Evolutionary conservation across 2,329 filamentous ascomycete species (phyloP).

Genomic region (Drechslera avenae): DNA sequence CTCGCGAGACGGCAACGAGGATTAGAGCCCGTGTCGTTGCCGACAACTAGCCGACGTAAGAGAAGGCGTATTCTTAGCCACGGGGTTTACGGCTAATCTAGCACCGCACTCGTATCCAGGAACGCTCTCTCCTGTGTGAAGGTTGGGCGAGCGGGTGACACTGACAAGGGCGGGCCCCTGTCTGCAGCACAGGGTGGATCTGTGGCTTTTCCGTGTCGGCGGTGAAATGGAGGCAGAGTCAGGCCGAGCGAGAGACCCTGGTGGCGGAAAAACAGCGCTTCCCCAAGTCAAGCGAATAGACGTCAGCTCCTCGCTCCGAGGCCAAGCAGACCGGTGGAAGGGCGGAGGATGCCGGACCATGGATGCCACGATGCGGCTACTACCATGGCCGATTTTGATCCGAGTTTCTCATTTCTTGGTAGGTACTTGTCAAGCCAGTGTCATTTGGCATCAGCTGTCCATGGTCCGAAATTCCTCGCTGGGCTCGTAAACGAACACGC

Average conservation of each 20-base stretch:
- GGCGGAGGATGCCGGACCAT: slow-evolving; percentile 15
- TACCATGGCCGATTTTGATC: slow-evolving; percentile 21
- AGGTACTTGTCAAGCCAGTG: slow-evolving; percentile 12
- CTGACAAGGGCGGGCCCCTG: slow-evolving; percentile 36
- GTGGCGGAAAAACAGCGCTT: slow-evolving; percentile 32
- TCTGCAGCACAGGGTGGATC: slow-evolving; percentile 24
- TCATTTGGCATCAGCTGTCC: slow-evolving; percentile 13
- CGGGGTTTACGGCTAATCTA: slow-evolving; percentile 23
- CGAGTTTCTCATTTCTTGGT: slow-evolving; percentile 18
- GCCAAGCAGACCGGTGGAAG: slow-evolving; percentile 24
- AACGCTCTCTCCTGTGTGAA: slow-evolving; percentile 28
- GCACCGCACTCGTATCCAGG: slow-evolving; percentile 24
- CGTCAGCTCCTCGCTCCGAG: slow-evolving; percentile 15
- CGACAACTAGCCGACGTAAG: background rate
- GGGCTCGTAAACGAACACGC: slow-evolving; percentile 11
- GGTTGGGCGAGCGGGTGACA: slow-evolving; percentile 33
- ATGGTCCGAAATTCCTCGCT: slow-evolving; percentile 16
- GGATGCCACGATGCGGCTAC: slow-evolving; percentile 8
- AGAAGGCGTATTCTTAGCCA: slow-evolving; percentile 16
- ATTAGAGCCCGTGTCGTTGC: background rate
- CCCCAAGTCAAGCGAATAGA: slow-evolving; percentile 8
- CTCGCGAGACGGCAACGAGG: background rate
- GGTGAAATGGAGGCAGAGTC: slow-evolving; percentile 28
- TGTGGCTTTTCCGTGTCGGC: slow-evolving; percentile 33
- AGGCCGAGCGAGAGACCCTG: slow-evolving; percentile 38